Conservation (phyloP, 2,329 filamentous ascomycete species). For the Geosmithia morbida region DNA sequence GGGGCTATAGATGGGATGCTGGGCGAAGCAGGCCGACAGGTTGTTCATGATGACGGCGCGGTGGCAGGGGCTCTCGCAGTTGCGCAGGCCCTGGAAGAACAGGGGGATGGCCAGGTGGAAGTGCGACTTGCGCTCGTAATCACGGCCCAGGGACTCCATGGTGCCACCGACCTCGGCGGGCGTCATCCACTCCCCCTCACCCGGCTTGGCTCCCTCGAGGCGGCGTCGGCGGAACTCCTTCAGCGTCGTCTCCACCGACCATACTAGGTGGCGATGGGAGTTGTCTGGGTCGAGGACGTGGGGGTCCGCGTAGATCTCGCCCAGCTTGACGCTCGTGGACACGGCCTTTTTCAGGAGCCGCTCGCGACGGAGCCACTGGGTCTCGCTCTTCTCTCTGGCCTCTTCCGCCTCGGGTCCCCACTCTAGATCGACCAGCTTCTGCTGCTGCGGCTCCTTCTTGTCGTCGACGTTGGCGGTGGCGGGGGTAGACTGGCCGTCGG, state of each 20-base stretch:
- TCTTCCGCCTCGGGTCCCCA: constrained; percentile 7
- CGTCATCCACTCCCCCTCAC: constrained; percentile 55
- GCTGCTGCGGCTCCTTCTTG: not conserved
- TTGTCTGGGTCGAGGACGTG: constrained; percentile 60
- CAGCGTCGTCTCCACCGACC: constrained; percentile 68
- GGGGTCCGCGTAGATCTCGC: constrained; percentile 64
- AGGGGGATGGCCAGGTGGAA: constrained; percentile 75
- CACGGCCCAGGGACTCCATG: constrained; percentile 60
- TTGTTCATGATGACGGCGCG: constrained; percentile 80
- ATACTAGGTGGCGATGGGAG: constrained; percentile 59
- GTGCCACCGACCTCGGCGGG: constrained; percentile 59
- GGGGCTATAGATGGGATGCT: constrained; percentile 36
- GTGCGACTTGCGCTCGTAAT: constrained; percentile 59
- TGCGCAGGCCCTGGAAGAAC: constrained; percentile 68
- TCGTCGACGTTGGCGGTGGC: not conserved
- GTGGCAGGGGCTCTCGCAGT: constrained; percentile 57
- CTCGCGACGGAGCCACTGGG: constrained; percentile 42
- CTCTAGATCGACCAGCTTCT: not conserved
- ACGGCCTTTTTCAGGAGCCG: constrained; percentile 61
- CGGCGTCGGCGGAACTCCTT: constrained; percentile 58
- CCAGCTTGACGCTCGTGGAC: constrained; percentile 68
- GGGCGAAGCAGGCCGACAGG: constrained; percentile 57
- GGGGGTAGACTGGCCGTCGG: not conserved
- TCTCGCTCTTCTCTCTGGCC: constrained; percentile 20
- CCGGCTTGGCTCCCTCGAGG: constrained; percentile 51